Evolutionary conservation across 306 rosid species (phyloP), one percentile per base, ranked within the genome.

Genomic region (Castanopsis chinensis): DNA sequence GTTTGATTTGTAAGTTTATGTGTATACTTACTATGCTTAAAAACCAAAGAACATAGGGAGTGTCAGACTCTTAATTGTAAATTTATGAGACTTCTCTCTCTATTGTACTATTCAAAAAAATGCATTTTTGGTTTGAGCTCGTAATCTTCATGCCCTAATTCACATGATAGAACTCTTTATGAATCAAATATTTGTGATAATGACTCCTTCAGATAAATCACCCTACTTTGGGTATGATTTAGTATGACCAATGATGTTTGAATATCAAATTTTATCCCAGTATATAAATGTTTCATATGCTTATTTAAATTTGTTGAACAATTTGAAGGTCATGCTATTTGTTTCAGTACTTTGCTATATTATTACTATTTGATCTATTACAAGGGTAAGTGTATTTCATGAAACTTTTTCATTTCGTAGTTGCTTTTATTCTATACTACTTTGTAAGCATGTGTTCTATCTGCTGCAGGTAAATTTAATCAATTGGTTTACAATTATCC

Each of bases 401-500:
- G 17, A 23, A 23, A 10, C 6, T 27, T 27, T 25, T 63, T 15
- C 2, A 27, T 59, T 59, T 59, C 13, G 2, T 12, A 25, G 19
- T 64, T 72, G n/a, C 69, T 69, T 81, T 58, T 70, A 37, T 58
- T 18, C 12, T 74, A 10, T 65, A 54, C 64, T 58, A 18, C 30
- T 35, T 79, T 64, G 68, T 71, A 49, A 49, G 7, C 27, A 43
- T 65, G 69, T 72, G 69, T 69, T 65, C 57, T 58, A 79, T 63
- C 41, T 79, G 61, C 68, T 83, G 86, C 94, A 95, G 98, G 96
- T 54, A 95, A 93, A 91, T 95, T 95, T 87, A 95, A 95, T 74
- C 98, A 95, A 59, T 81, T 95, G 85, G 99, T 95, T 79, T 95
- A 95, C 90, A 95, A 95, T 83, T 95, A 91, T 91, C 99, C 99